Conservation (phyloP, 805 yeast genomes). For the Candida namnaoensis region DNA sequence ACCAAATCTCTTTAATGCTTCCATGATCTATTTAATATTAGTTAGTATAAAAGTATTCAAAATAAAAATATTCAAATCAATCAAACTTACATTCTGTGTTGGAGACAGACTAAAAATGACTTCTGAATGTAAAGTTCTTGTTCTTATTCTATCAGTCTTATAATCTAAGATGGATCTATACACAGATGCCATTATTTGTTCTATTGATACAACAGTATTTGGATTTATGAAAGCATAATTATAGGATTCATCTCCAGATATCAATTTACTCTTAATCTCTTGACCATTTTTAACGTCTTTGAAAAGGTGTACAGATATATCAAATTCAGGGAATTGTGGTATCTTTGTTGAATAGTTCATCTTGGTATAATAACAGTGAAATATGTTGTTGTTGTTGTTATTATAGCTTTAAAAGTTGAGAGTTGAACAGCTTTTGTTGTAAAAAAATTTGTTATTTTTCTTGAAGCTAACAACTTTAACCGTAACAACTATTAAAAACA, state of each 20-base stretch:
- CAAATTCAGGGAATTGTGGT: conserved; percentile 38
- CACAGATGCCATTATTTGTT: conserved; percentile 53
- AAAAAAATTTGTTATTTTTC: no score
- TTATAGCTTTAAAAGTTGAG: no score
- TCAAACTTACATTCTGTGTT: conserved; percentile 46
- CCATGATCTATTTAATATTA: conserved; percentile 34
- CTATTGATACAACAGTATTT: conserved; percentile 43
- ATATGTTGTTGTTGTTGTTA: no score
- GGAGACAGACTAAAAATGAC: conserved; percentile 63
- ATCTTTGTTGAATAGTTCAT: conserved; percentile 7
- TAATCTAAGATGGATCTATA: conserved; percentile 52
- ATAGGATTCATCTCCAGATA: conserved; percentile 35
- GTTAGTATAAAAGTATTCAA: background rate
- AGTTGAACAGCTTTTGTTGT: no score
- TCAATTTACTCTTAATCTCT: conserved; percentile 34
- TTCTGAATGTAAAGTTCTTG: conserved; percentile 66
- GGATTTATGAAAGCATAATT: conserved; percentile 65
- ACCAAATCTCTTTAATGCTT: conserved; percentile 66
- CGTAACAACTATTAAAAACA: no score
- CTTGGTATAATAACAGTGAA: no score
- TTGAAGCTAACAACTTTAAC: no score
- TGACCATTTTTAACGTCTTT: conserved; percentile 33
- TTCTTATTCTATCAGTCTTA: conserved; percentile 37
- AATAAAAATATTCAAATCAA: no score
- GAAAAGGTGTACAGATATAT: conserved; percentile 34